These are phyloP conservation scores for Rhododendron simsii DNA, from an alignment of 148 eudicot genomes.

Conservation along the genomic window DNA sequence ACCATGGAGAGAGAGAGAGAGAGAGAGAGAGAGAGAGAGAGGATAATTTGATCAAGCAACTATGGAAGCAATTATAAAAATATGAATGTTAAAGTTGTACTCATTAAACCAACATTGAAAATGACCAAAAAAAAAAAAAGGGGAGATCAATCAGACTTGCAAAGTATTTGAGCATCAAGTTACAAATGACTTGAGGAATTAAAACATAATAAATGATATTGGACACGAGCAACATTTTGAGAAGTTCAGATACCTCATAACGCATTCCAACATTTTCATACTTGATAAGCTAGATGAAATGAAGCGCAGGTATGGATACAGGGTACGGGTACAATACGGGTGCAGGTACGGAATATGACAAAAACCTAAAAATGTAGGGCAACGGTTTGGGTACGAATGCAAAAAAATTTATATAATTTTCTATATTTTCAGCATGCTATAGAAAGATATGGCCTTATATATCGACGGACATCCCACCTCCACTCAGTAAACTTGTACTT, in stretches of 20 bases:
- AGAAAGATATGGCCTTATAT: background rate
- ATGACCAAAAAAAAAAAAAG: background rate
- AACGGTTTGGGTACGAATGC: background rate
- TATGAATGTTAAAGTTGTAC: background rate
- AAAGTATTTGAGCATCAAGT: background rate
- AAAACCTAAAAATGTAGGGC: background rate
- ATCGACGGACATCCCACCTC: background rate
- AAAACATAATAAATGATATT: background rate
- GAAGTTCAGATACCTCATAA: background rate
- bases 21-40: background rate
- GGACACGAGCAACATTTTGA: background rate
- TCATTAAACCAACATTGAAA: background rate
- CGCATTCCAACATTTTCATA: background rate
- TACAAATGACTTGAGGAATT: background rate
- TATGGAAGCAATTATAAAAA: background rate
- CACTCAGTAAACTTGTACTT: background rate
- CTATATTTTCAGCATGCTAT: background rate
- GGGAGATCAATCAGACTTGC: background rate
- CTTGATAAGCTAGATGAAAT: background rate
- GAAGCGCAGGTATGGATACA: background rate
- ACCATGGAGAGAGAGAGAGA: background rate
- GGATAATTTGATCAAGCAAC: background rate
- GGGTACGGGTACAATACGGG: no score
- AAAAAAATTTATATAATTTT: no score
- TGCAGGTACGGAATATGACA: background rate